Conservation (phyloP, 495 filamentous ascomycete genomes). For the Penicillium diatomitis region DNA sequence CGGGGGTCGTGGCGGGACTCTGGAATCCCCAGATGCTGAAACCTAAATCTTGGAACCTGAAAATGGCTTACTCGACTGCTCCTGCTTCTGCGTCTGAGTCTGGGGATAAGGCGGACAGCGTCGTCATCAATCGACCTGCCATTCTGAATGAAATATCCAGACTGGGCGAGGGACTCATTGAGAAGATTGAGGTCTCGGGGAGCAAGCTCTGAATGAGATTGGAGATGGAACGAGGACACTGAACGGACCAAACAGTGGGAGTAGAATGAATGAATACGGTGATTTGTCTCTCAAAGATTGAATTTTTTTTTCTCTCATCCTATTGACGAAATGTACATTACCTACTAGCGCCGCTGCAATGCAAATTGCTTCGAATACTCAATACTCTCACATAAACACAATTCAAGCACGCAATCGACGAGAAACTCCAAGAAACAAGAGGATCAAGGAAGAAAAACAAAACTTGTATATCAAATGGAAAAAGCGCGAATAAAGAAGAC, state of each 20-base stretch:
- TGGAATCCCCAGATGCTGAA: conserved; percentile 66
- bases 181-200: conserved; percentile 26
- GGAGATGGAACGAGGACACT: too few species aligned
- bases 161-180: conserved; percentile 35
- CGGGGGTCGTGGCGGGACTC: conserved; percentile 58
- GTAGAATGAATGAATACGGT: background rate
- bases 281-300: conserved; percentile 7
- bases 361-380: conserved; percentile 13
- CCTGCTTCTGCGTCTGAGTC: conserved; percentile 27
- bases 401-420: background rate
- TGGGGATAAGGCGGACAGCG: conserved; percentile 19
- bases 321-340: conserved; percentile 19
- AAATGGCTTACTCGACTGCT: conserved; percentile 58
- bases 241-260: background rate
- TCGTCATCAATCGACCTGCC: conserved; percentile 60
- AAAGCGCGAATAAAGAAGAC: too few species aligned
- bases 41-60: conserved; percentile 50
- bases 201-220: too few species aligned
- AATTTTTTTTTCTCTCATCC: background rate
- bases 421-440: background rate
- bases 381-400: background rate
- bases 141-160: conserved; percentile 71
- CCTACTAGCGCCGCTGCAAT: conserved; percentile 32
- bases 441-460: background rate
- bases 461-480: background rate